These are phyloP conservation scores for Boletus speciosus DNA, from an alignment of 768 basidiomycete species.

Conservation along the genomic window DNA sequence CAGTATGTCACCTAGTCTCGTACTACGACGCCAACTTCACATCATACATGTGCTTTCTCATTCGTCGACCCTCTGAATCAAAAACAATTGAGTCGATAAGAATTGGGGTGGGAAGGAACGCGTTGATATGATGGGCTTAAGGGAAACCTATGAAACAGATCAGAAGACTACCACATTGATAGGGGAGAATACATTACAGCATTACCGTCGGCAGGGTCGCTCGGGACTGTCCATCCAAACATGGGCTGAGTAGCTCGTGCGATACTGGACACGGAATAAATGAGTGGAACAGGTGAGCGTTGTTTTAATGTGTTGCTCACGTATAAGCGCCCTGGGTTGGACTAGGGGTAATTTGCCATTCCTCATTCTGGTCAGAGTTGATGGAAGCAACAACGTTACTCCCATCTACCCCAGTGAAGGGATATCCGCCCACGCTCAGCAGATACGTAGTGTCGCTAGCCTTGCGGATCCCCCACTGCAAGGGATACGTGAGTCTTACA, in stretches of 20 bases:
- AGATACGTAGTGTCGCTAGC: not conserved
- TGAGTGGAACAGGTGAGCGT: not conserved
- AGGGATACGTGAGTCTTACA: not conserved
- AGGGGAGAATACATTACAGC: not conserved
- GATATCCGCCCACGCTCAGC: not conserved
- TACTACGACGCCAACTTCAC: not conserved
- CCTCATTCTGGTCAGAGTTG: not conserved
- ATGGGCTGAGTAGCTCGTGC: accelerated
- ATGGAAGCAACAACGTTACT: not conserved
- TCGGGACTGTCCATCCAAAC: not conserved
- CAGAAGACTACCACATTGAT: not conserved
- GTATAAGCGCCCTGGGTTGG: not conserved
- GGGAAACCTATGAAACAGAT: not conserved
- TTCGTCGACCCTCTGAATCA: accelerated
- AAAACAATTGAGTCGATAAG: not conserved
- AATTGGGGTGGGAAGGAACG: not conserved
- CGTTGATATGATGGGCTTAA: not conserved
- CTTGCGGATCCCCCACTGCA: not conserved
- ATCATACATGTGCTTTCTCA: not conserved
- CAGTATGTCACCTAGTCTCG: not conserved
- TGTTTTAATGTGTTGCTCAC: not conserved
- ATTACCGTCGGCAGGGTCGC: too few species aligned
- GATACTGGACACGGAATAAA: not conserved
- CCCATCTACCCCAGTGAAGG: not conserved
- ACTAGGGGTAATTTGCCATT: not conserved